Evolutionary conservation across 1,139 yeast species (phyloP).

Genomic region (Taphrina sp.): DNA sequence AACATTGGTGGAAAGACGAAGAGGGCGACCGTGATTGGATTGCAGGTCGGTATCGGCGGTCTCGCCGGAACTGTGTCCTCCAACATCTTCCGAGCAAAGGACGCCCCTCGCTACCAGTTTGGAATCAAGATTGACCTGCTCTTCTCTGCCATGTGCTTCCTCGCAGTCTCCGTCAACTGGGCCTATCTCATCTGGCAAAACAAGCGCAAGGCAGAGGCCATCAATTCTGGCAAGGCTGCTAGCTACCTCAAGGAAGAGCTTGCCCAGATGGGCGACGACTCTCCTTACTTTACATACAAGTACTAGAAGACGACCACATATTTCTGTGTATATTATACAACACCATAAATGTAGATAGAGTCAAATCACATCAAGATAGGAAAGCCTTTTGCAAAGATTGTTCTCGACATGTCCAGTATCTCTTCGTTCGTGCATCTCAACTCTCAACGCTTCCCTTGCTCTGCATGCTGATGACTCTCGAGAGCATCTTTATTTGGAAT

Average conservation of each 20-base stretch:
- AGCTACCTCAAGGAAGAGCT: slow-evolving; percentile 15
- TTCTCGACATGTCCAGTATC: too few relatives aligned
- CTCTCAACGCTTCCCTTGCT: too few relatives aligned
- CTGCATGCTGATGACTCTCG: too few relatives aligned
- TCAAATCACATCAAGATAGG: too few relatives aligned
- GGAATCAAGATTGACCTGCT: slow-evolving; percentile 55
- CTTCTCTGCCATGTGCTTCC: slow-evolving; percentile 47
- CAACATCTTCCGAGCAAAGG: slow-evolving; percentile 54
- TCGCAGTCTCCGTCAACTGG: slow-evolving; percentile 45
- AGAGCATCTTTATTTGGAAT: too few relatives aligned
- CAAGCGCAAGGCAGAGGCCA: slow-evolving; percentile 10
- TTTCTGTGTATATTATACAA: too few relatives aligned
- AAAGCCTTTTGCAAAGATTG: too few relatives aligned
- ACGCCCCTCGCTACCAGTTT: slow-evolving; percentile 55
- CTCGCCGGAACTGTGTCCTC: slow-evolving; percentile 60
- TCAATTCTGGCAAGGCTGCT: slow-evolving; percentile 22
- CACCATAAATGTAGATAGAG: too few relatives aligned
- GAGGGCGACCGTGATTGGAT: slow-evolving; percentile 53
- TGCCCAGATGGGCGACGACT: slow-evolving; percentile 27
- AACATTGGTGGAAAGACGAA: slow-evolving; percentile 46
- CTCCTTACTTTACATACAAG: slow-evolving; percentile 29
- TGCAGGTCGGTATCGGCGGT: slow-evolving; percentile 56
- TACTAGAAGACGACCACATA: too few relatives aligned
- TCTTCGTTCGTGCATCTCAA: too few relatives aligned
- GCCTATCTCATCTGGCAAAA: slow-evolving; percentile 46